Evolutionary conservation across 495 filamentous ascomycete species (phyloP).

Genomic region (Penicillium taxi): DNA sequence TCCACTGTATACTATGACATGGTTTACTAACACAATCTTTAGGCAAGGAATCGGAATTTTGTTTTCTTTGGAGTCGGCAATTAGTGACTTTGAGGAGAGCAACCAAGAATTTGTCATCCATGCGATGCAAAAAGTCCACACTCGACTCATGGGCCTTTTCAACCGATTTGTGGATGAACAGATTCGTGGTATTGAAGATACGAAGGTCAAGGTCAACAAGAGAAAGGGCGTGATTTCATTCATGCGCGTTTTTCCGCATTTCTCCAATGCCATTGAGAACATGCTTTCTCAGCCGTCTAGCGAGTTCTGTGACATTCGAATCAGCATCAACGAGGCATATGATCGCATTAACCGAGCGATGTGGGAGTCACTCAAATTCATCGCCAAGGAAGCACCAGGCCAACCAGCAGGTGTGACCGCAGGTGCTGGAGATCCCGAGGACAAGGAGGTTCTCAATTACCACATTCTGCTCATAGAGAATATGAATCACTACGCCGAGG

Average conservation of each 20-base stretch:
- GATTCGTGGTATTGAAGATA: slow-evolving; percentile 90
- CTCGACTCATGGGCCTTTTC: slow-evolving; percentile 67
- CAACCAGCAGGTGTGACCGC: slow-evolving; percentile 41
- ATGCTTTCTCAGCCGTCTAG: slow-evolving; percentile 55
- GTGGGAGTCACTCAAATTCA: slow-evolving; percentile 94
- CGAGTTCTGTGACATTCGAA: slow-evolving; percentile 55
- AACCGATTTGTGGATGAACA: slow-evolving; percentile 89
- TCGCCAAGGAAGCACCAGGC: slow-evolving; percentile 83
- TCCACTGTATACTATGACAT: not conserved
- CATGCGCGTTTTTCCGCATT: slow-evolving; percentile 85
- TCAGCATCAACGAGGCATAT: slow-evolving; percentile 80
- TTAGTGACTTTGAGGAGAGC: slow-evolving; percentile 70
- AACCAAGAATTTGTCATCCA: slow-evolving; percentile 87
- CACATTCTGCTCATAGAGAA: slow-evolving; percentile 97
- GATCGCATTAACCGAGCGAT: slow-evolving; percentile 84
- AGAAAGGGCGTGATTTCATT: slow-evolving; percentile 92
- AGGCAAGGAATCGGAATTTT: slow-evolving; percentile 87
- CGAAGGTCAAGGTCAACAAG: slow-evolving; percentile 99
- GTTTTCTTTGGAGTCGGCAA: slow-evolving; percentile 66
- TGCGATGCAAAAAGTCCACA: slow-evolving; percentile 69
- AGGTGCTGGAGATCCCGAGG: slow-evolving; percentile 63
- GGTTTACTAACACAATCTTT: slow-evolving; percentile 5
- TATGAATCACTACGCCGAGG: slow-evolving; percentile 95
- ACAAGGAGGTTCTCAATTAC: slow-evolving; percentile 93
- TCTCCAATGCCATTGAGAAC: slow-evolving; percentile 70